Percentiles rank a stretch among this genome's conserved stretches.
These are phyloP conservation scores for Ilex aquifolium DNA, from an alignment of 257 asterid species.

Conservation along the genomic window DNA sequence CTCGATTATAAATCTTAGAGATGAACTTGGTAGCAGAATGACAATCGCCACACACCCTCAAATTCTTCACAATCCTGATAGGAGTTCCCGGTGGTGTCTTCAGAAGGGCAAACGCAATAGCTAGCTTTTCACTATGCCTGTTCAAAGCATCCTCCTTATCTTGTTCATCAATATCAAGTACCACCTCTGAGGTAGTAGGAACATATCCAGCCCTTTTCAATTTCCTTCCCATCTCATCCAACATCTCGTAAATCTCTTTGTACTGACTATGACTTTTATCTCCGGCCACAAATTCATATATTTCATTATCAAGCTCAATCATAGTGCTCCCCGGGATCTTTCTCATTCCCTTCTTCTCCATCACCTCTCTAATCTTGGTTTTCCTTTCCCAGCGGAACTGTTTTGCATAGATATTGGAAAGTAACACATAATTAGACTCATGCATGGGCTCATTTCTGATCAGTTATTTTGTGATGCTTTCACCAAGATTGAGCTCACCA, in stretches of 20 bases:
- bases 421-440: constrained; percentile 61
- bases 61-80: constrained; percentile 42
- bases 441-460: constrained; percentile 50
- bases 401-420: constrained; percentile 59
- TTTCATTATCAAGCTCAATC: constrained; percentile 51
- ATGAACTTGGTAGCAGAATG: constrained; percentile 53
- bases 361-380: constrained; percentile 43
- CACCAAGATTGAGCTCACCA: constrained; percentile 50
- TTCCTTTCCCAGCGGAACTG: constrained; percentile 62
- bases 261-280: constrained; percentile 38
- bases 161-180: constrained; percentile 56
- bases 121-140: constrained; percentile 52
- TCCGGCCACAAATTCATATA: constrained; percentile 51
- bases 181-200: constrained; percentile 34
- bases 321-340: constrained; percentile 79
- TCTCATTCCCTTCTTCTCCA: constrained; percentile 61
- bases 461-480: constrained; percentile 38
- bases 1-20: constrained; percentile 40
- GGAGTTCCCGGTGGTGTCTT: constrained; percentile 38
- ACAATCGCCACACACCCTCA: constrained; percentile 53
- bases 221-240: constrained; percentile 53
- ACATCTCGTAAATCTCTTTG: constrained; percentile 38
- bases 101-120: constrained; percentile 57
- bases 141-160: constrained; percentile 56
- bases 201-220: constrained; percentile 36